These are phyloP conservation scores for Fusarium continuum DNA, from an alignment of 2,329 filamentous ascomycete species.

Conservation along the genomic window DNA sequence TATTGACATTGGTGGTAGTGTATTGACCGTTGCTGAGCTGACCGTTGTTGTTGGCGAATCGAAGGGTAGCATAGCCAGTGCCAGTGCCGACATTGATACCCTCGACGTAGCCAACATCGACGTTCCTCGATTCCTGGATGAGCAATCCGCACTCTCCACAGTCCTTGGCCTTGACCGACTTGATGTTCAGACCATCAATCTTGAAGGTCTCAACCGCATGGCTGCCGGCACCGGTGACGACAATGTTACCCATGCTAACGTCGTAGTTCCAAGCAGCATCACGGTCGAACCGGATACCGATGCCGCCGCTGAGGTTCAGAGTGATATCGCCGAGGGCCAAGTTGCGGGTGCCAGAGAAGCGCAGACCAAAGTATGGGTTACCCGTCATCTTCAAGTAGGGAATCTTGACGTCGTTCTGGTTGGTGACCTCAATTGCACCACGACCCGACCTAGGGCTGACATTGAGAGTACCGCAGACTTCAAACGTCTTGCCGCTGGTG, in stretches of 20 bases:
- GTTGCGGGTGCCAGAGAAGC: conserved; percentile 61
- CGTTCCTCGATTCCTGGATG: conserved; percentile 63
- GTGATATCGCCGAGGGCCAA: conserved; percentile 61
- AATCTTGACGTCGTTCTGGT: conserved; percentile 60
- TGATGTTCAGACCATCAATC: conserved; percentile 63
- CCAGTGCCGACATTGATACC: conserved; percentile 63
- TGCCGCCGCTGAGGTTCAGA: conserved; percentile 62
- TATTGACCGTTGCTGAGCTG: conserved; percentile 59
- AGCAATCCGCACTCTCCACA: conserved; percentile 67
- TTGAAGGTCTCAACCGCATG: conserved; percentile 70
- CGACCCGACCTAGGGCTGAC: conserved; percentile 52
- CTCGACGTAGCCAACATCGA: conserved; percentile 62
- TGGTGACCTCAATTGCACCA: conserved; percentile 63
- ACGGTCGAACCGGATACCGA: conserved; percentile 67
- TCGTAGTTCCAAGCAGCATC: conserved; percentile 62
- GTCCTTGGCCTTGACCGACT: conserved; percentile 61
- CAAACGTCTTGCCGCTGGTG: conserved; percentile 63
- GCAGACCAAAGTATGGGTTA: conserved; percentile 65
- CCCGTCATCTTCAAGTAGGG: conserved; percentile 67
- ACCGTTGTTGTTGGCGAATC: conserved; percentile 66
- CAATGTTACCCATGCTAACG: conserved; percentile 62
- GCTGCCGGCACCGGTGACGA: conserved; percentile 61
- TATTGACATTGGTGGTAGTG: conserved; percentile 58
- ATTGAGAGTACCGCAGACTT: conserved; percentile 67
- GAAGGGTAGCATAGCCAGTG: conserved; percentile 64